phyloP scores from a whole-genome alignment of 2,329 filamentous ascomycete genomes.

The Juglanconis juglandina region DNA sequence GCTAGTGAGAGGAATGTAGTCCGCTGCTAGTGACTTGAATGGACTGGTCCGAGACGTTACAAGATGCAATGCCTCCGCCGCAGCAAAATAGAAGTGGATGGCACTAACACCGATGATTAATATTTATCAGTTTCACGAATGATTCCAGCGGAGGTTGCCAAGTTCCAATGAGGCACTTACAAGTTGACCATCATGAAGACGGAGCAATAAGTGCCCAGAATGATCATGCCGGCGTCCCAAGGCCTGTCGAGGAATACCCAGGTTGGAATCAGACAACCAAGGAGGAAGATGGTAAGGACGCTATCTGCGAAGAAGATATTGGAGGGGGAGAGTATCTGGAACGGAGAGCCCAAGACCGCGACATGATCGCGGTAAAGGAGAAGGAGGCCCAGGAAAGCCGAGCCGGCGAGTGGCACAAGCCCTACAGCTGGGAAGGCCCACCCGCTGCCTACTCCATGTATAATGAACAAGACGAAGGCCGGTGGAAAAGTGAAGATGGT shows the following conservation, averaged over 20 bases:
- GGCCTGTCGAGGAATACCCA: constrained; percentile 11
- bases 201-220: constrained; percentile 20
- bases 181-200: constrained; percentile 21
- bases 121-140: not conserved
- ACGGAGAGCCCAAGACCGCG: constrained; percentile 20
- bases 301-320: constrained; percentile 20
- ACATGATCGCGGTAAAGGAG: constrained; percentile 19
- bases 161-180: constrained; percentile 3
- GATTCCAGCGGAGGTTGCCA: not conserved
- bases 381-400: constrained; percentile 13
- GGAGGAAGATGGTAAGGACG: constrained; percentile 11
- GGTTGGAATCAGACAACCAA: constrained; percentile 19
- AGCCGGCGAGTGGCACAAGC: constrained; percentile 18
- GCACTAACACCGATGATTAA: not conserved
- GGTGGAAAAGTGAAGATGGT: constrained; percentile 25
- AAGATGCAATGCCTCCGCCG: constrained; percentile 10
- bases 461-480: constrained; percentile 5
- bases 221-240: constrained; percentile 3
- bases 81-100: constrained; percentile 12
- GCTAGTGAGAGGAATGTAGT: constrained; percentile 2
- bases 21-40: constrained; percentile 1
- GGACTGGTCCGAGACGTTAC: not conserved
- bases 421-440: constrained; percentile 20
- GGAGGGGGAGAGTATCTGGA: constrained; percentile 16
- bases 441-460: constrained; percentile 10